phyloP scores from a whole-genome alignment of 495 filamentous ascomycete species.

The Aspergillus coremiiformis region DNA sequence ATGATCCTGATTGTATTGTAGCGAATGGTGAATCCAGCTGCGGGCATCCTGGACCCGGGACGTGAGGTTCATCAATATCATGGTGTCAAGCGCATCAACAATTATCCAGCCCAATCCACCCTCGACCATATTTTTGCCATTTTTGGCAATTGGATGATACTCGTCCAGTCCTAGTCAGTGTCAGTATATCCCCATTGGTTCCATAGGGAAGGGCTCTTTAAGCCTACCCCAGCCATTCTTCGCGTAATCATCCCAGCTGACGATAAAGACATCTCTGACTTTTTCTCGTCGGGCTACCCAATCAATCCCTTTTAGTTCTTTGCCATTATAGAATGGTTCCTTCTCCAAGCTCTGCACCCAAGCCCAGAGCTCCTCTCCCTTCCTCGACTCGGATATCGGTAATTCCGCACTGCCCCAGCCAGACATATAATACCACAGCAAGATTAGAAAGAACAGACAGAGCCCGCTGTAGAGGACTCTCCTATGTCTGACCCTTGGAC shows the following conservation, averaged over 20 bases:
- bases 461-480: conserved; percentile 20
- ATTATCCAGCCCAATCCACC: conserved; percentile 89
- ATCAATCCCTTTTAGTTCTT: conserved; percentile 26
- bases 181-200: conserved; percentile 4
- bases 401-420: conserved; percentile 37
- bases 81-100: conserved; percentile 87
- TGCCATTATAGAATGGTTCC: conserved; percentile 13
- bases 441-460: conserved; percentile 33
- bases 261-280: conserved; percentile 82
- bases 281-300: conserved; percentile 73
- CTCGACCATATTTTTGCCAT: conserved; percentile 71
- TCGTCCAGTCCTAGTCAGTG: conserved; percentile 65
- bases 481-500: conserved; percentile 26
- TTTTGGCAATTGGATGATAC: conserved; percentile 75
- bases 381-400: conserved; percentile 8
- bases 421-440: conserved; percentile 47
- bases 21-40: conserved; percentile 77
- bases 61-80: conserved; percentile 98
- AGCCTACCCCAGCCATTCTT: conserved; percentile 84
- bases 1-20: conserved; percentile 84
- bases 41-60: conserved; percentile 75
- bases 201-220: not conserved
- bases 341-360: conserved; percentile 33
- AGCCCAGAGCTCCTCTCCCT: conserved; percentile 34
- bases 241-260: conserved; percentile 91